A percentile compares a stretch with the other conserved stretches of the same genome.
These are phyloP conservation scores for Aquilaria sinensis DNA, from an alignment of 345 rosid genomes.

Conservation along the genomic window DNA sequence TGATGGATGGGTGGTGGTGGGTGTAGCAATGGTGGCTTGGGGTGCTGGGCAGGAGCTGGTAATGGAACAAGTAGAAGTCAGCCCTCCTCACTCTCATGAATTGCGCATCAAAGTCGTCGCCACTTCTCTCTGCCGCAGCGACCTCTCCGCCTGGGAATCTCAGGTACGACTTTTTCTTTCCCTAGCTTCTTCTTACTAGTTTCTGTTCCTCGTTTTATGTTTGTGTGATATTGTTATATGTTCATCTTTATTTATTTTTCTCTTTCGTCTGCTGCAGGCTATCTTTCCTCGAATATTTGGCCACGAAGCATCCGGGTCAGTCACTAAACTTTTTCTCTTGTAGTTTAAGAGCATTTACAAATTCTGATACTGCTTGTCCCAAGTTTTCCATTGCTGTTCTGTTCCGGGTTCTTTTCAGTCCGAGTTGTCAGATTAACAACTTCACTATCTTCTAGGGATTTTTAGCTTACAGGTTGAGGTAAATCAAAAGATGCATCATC, in stretches of 20 bases:
- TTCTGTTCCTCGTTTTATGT: background rate
- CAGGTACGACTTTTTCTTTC: conserved; percentile 36
- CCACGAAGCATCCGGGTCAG: conserved; percentile 94
- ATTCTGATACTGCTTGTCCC: too few relatives aligned
- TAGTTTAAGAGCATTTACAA: too few relatives aligned
- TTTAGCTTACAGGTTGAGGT: too few relatives aligned
- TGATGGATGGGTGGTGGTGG: too few relatives aligned
- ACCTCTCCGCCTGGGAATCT: conserved; percentile 77
- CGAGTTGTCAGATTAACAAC: too few relatives aligned
- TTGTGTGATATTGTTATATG: background rate
- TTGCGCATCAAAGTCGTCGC: conserved; percentile 75
- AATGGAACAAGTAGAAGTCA: conserved; percentile 79
- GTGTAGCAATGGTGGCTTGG: conserved; percentile 89
- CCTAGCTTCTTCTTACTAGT: background rate
- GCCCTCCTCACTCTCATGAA: conserved; percentile 74
- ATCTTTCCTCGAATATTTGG: conserved; percentile 90
- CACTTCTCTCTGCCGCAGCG: conserved; percentile 91
- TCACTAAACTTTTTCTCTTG: conserved; percentile 8
- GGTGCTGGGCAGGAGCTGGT: conserved; percentile 74
- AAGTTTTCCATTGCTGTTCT: too few relatives aligned
- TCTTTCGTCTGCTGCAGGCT: conserved; percentile 38
- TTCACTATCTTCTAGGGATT: too few relatives aligned
- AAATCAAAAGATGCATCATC: too few relatives aligned
- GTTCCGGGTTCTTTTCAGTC: too few relatives aligned
- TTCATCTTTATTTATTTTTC: background rate